A percentile compares a stretch with the other conserved stretches of the same genome.
Evolutionary conservation across 192 early-diverging fungal genomes (phyloP).

Genomic region (Nowakowskiella sp.): DNA sequence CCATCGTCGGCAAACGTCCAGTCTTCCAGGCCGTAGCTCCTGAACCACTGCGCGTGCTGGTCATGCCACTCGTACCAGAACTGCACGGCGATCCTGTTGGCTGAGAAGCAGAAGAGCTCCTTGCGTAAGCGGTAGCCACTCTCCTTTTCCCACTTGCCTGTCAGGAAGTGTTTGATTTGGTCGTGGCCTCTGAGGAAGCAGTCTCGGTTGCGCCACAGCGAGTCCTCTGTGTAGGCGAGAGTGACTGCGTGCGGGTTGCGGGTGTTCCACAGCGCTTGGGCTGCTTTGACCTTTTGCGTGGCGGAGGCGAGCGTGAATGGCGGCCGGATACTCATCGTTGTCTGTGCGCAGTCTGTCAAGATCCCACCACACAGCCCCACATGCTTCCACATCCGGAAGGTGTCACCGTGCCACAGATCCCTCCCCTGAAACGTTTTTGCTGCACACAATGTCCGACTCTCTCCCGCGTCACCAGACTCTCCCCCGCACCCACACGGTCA

Average conservation of each 20-base stretch:
- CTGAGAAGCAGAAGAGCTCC: constrained; percentile 37
- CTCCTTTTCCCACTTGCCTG: constrained; percentile 35
- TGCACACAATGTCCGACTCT: too few relatives aligned
- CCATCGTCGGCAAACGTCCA: constrained; percentile 22
- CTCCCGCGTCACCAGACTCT: too few relatives aligned
- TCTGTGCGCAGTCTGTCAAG: too few relatives aligned
- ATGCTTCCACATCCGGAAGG: constrained; percentile 36
- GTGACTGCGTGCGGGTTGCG: constrained; percentile 21
- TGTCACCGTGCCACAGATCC: constrained; percentile 82
- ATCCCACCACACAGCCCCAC: too few relatives aligned
- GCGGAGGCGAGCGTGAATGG: constrained; percentile 30
- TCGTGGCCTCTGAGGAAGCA: constrained; percentile 30
- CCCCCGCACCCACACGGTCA: too few relatives aligned
- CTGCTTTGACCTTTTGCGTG: constrained; percentile 21
- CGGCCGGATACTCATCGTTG: too few relatives aligned
- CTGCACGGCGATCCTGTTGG: constrained; percentile 40
- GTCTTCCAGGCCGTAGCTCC: constrained; percentile 19
- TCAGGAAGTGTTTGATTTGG: constrained; percentile 22
- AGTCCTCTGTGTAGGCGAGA: constrained; percentile 16
- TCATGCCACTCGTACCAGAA: constrained; percentile 43
- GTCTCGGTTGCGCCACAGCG: constrained; percentile 34
- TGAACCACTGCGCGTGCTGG: constrained; percentile 18
- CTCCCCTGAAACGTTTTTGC: constrained; percentile 83
- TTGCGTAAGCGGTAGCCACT: constrained; percentile 33
- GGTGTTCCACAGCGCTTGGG: constrained; percentile 35